Evolutionary conservation across 208 protist genomes (phyloP), one percentile per base, ranked within the genome.

Genomic region (Trypanosoma rangeli): DNA sequence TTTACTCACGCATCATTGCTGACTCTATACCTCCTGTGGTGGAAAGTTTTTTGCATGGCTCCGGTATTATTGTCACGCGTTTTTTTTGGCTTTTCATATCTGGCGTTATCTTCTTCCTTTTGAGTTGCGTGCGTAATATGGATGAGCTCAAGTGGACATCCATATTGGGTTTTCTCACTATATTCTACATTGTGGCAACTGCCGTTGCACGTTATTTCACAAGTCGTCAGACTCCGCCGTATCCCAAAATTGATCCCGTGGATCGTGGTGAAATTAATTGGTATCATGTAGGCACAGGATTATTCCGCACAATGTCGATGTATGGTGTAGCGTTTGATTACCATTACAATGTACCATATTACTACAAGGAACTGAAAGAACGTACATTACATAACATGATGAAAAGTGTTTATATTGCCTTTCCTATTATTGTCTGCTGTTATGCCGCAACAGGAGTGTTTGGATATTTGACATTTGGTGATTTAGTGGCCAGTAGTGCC

Each of bases 81-180:
- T 52, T 63, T 28, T 84, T 84, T 67, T 95, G 89, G 89, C 64
- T 87, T 7, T 10, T 80, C 1, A 44, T 76, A 5, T 82, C 81
- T 16, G 89, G 86, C 3, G 55, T 85, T 22, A 59, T 95, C 0
- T 93, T 95, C 54, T 92, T 92, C 73, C 20, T 85, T 31, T 70
- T 91, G 4, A 89, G 76, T 63, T 93, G 79, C 61, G 74, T 74
- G n/a, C 79, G 85, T 22, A 88, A 90, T 61, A 90, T 95, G 82
- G 78, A 87, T 64, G 89, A 95, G 73, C 82, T 95, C 33, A 95
- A 93, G 78, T 91, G 83, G 80, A 79, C 83, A 18, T 95, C 89
- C 20, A 49, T 90, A 42, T 74, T 95, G 16, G 89, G 85, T 15
- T 93, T 95, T 57, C 59, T 91, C 18, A 92, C 89, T 39, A 95